A percentile compares a stretch with the other conserved stretches of the same genome.
Evolutionary conservation across 192 early-diverging fungal species (phyloP).

Genomic region (Entomortierella parvispora): DNA sequence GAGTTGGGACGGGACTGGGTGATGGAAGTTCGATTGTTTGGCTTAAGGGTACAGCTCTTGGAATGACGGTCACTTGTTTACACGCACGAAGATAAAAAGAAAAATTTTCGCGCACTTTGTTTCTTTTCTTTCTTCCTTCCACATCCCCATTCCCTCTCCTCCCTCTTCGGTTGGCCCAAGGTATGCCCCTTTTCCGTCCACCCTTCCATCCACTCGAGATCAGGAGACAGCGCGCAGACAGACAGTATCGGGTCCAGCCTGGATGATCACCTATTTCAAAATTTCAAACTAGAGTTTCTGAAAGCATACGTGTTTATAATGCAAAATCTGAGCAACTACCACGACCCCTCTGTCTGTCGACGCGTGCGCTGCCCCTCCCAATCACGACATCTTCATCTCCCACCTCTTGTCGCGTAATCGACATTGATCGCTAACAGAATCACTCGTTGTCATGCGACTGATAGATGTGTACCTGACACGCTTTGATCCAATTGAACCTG

Average conservation of each 20-base stretch:
- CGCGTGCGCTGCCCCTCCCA: not conserved
- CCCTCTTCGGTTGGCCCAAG: too few species aligned
- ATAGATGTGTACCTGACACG: slow-evolving; percentile 5
- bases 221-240: not conserved
- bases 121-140: slow-evolving; percentile 3
- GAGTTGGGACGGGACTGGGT: too few species aligned
- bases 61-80: not conserved
- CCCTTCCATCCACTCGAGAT: not conserved
- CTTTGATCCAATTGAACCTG: not conserved
- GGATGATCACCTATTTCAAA: slow-evolving; percentile 56
- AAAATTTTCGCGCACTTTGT: not conserved
- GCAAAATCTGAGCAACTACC: slow-evolving; percentile 53
- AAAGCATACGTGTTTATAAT: slow-evolving; percentile 60
- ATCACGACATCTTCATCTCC: not conserved
- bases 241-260: slow-evolving; percentile 15
- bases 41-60: too few species aligned
- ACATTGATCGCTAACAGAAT: not conserved
- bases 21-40: too few species aligned
- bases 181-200: not conserved
- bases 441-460: not conserved
- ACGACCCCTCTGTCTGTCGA: not conserved
- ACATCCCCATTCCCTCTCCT: too few species aligned
- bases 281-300: slow-evolving; percentile 70
- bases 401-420: not conserved
- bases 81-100: not conserved